Conservation (phyloP, 352 stramenopile species). For the Phytophthora multivora region DNA sequence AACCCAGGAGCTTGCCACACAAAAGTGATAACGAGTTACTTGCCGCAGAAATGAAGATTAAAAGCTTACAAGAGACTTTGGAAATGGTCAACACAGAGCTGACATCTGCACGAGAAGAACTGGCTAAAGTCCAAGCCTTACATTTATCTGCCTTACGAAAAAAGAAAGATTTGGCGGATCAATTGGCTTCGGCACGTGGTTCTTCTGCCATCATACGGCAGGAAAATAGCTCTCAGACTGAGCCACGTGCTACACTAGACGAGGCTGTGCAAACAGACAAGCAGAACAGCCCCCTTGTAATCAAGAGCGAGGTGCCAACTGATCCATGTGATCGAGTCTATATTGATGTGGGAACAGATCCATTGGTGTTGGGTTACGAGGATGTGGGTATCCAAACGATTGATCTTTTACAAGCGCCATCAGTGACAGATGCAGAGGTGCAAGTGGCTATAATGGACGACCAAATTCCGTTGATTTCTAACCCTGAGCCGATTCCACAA, state of each 20-base stretch:
- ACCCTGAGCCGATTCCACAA: not conserved
- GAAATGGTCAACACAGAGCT: conserved; percentile 50
- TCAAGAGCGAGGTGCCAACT: not conserved
- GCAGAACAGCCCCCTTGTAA: not conserved
- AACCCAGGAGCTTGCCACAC: not conserved
- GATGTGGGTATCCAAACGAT: conserved; percentile 28
- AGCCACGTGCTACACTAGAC: not conserved
- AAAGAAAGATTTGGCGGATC: conserved; percentile 48
- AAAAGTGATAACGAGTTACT: conserved; percentile 13
- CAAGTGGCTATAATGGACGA: conserved; percentile 2
- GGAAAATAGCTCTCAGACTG: conserved; percentile 22
- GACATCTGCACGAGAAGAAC: conserved; percentile 39
- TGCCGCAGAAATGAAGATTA: conserved; percentile 41
- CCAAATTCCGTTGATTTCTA: not conserved
- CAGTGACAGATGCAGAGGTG: conserved; percentile 11
- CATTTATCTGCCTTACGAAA: conserved; percentile 48
- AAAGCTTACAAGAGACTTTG: conserved; percentile 47
- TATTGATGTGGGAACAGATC: conserved; percentile 29
- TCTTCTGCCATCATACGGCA: not conserved
- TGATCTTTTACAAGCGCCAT: conserved; percentile 5
- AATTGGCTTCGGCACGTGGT: conserved; percentile 34
- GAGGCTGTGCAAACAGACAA: conserved; percentile 27
- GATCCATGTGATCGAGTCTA: not conserved
- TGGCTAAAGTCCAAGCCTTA: conserved; percentile 48
- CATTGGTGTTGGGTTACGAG: conserved; percentile 14